Conservation (phyloP, 208 protist genomes). For the Endotrypanum monterogeii region DNA sequence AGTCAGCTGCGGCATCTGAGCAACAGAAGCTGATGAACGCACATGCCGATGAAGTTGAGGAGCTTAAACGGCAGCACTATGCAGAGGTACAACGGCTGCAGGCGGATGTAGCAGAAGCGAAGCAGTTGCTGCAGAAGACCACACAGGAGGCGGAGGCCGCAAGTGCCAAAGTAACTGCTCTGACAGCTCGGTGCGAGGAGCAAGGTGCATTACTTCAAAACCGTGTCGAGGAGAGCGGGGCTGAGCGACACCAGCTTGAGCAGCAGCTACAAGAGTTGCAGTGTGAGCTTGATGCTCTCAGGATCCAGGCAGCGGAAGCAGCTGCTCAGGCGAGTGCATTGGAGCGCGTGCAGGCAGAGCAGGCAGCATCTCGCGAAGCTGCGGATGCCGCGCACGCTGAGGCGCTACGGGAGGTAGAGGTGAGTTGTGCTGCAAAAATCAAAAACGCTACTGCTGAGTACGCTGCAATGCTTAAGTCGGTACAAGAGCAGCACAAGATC, state of each 20-base stretch:
- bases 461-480: constrained; percentile 17
- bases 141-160: background rate
- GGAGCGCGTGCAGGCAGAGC: constrained; percentile 23
- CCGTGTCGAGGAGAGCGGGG: constrained; percentile 18
- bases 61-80: constrained; percentile 22
- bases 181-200: constrained; percentile 17
- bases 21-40: constrained; percentile 19
- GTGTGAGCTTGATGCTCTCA: constrained; percentile 19
- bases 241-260: constrained; percentile 28
- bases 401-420: constrained; percentile 13
- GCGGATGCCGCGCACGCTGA: constrained; percentile 21
- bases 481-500: constrained; percentile 27
- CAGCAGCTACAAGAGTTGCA: constrained; percentile 27
- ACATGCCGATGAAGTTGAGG: constrained; percentile 33
- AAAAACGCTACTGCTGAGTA: constrained; percentile 14
- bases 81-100: constrained; percentile 25
- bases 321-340: constrained; percentile 20
- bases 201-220: constrained; percentile 10
- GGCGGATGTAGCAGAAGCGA: background rate
- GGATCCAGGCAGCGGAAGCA: constrained; percentile 9
- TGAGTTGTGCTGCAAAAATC: constrained; percentile 10
- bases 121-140: too few relatives aligned
- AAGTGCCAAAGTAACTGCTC: constrained; percentile 2
- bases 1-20: constrained; percentile 12
- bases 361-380: constrained; percentile 9